Evolutionary conservation across 805 yeast genomes (phyloP), one percentile per base, ranked within the genome.

Genomic region (Cyberlindnera mycetangii): DNA sequence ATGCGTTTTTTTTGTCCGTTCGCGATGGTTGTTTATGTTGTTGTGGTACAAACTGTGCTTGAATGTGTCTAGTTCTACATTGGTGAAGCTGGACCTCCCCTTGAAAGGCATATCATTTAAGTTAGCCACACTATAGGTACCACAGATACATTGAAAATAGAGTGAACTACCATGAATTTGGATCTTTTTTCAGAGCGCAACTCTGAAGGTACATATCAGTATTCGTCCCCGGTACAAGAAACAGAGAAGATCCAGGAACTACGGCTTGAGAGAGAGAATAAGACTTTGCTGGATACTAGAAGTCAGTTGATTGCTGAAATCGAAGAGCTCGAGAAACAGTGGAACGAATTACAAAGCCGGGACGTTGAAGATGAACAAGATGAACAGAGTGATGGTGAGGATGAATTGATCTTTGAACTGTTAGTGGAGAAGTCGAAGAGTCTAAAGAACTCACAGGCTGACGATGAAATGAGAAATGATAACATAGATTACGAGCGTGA

Each of bases 181-280:
- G 55, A 48, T 21, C 41, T 54, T 6, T 48, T 54, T 27, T 52
- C 58, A 17, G 55, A 49, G 18, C 30, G 35, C 11, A 34, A 38
- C 33, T 39, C 46, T 10, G 45, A 39, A 18, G 33, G 21, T n/a
- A 32, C 32, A 35, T 34, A 32, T 12, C 36, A 25, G 32, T 28
- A 15, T 37, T 55, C 58, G 1, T 54, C 58, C 4, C 60, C 58
- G 0, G 47, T 52, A 4, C 50, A 50, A 24, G 52, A 49, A 7
- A 48, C 47, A 7, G 48, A 48, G 16, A 34, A 20, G 24, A 39
- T 50, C 14, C 35, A 44, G 17, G 51, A 47, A 42, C 11, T 45
- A 5, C 41, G 48, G 22, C 39, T 55, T 9, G 47, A 51, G 19
- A 32, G 50, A n/a, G 45, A 50, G 32, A 48, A 48, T 16, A 35